Base-by-base conservation (phyloP, 345 rosid genomes). In the Nasturtium officinale region DNA sequence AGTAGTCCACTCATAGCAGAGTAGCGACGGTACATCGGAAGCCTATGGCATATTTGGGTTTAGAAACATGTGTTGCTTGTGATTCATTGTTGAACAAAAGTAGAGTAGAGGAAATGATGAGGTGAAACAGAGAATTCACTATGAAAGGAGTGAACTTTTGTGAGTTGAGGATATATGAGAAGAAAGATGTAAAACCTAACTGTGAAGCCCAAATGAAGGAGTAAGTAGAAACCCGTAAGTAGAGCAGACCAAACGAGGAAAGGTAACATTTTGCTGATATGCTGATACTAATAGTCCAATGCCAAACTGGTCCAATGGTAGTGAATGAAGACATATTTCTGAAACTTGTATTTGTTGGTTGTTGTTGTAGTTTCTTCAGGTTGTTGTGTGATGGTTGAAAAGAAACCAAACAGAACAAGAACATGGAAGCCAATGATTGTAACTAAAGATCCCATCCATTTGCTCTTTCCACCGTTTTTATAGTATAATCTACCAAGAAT, bases 381-480 rank as follows among this genome's bases (percentile, higher is more conserved):
- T 33, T 58, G 59, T 51, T 58, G 63, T 56, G 73, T 50, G 7
- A 28, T 18, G 48, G 58, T 26, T 18, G 76, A 62, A 57, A 76
- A 52, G 73, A 56, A 67, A 23, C 69, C 75, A 58, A 26, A 78
- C 13, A 82, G 86, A 20, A 86, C 23, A 48, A 82, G 76, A 52
- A 84, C 30, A 2, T 80, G 82, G 78, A 86, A 82, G 29, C 88
- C 90, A 6, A 45, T 37, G 32, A 60, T 59, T 29, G 76, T 83
- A 10, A 71, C 67, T 0, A 81, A 61, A 2, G 86, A 43, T 56
- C 68, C 80, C 67, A 84, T 43, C 84, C 88, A 84, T 52, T 59
- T 74, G 75, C 85, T 79, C 9, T 65, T 78, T 32, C 88, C 85
- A 11, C 90, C 85, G n/a, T 82, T 72, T 21, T 58, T 26, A 33